Evolutionary conservation across 2,329 filamentous ascomycete genomes (phyloP).

Genomic region (Pezizomycotina sp.): DNA sequence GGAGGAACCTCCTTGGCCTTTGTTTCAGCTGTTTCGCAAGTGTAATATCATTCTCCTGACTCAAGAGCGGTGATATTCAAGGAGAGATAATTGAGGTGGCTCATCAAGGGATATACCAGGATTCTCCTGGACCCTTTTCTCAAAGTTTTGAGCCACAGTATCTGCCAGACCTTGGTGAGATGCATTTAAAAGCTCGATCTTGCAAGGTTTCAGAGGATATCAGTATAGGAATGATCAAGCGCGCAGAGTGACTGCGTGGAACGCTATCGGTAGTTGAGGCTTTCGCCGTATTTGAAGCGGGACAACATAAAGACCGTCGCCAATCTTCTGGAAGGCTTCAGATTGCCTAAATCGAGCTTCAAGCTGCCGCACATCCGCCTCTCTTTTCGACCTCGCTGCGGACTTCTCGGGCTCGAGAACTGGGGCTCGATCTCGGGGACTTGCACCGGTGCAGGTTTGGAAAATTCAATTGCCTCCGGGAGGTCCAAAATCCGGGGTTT

Average conservation of each 20-base stretch:
- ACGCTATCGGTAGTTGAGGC: conserved; percentile 17
- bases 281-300: conserved; percentile 20
- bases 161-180: conserved; percentile 10
- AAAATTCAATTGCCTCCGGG: too few species aligned
- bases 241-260: conserved; percentile 16
- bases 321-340: conserved; percentile 19
- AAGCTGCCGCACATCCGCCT: conserved; percentile 18
- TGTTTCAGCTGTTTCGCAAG: conserved; percentile 3
- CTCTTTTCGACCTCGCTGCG: conserved; percentile 12
- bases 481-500: too few species aligned
- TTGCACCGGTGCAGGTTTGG: neutral
- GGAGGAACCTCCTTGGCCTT: conserved; percentile 1
- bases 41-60: conserved; percentile 1
- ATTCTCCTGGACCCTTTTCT: conserved; percentile 17
- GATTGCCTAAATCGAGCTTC: conserved; percentile 21
- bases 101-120: conserved; percentile 18
- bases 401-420: conserved; percentile 11
- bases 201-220: conserved; percentile 20
- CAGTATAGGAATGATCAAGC: conserved; percentile 18
- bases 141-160: conserved; percentile 17
- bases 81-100: conserved; percentile 20
- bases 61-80: conserved; percentile 15
- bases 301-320: conserved; percentile 19
- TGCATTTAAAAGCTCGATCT: conserved; percentile 15
- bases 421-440: too few species aligned